Base-by-base conservation (phyloP, 2,329 filamentous ascomycete species). In the Penicillium sp. region DNA sequence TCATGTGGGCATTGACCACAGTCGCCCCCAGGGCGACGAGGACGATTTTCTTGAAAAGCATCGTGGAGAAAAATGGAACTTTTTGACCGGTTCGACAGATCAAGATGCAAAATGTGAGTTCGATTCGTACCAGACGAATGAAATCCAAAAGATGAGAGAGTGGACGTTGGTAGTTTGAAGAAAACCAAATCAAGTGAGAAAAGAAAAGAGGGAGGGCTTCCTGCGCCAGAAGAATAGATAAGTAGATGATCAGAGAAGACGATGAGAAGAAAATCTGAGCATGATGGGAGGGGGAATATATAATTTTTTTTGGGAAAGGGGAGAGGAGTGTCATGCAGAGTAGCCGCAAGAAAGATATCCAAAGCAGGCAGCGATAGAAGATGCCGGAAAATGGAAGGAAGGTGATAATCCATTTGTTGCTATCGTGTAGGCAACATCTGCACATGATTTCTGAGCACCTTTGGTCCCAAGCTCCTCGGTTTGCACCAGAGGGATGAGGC, bases 1-100 rank as follows among this genome's bases (percentile, higher is more conserved):
- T 72, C 77, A 96, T 85, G 69, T 97, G 93, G 38, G 86, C 88
- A 43, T 80, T 78, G 59, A 76, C 80, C 46, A 79, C 58, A 51
- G 81, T 71, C 57, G 78, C 76, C 38, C 74, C 65, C 33, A 81
- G 77, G 50, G 79, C 57, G 61, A 79, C 67, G 42, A 57, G 51
- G 38, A 65, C 38, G 28, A 66, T 6, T 13, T 58, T 52, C 43
- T 65, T 65, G 57, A 54, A 55, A 50, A 65, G 57, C 66, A 70
- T 66, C 35, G 45, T 60, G 58, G 13, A 46, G 29, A 45, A 41
- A 38, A 51, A 36, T 29, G 38, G 3, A 13, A 41, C 44, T 45
- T 50, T 51, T 53, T 56, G 18, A 25, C 32, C 38, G 40, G 42
- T 54, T 59, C 39, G 50, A 62, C 45, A 48, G 51, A 53, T 46